Percentiles rank a stretch among this genome's conserved stretches.
phyloP scores from a whole-genome alignment of 2,329 filamentous ascomycete species.

The Scorias spongiosa region DNA sequence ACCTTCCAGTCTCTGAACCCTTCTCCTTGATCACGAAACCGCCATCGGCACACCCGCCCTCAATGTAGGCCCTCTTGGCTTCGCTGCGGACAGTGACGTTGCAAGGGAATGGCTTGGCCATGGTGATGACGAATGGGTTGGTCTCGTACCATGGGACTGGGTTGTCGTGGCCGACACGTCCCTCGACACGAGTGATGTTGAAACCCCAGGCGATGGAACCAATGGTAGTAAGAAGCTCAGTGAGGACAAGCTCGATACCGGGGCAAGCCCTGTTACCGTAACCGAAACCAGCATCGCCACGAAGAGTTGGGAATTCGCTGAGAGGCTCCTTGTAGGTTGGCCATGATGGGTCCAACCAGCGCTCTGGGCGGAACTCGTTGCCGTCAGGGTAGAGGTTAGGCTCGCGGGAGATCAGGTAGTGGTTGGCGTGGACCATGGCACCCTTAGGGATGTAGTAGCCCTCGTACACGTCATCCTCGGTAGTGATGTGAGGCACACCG shows the following conservation, averaged over 20 bases:
- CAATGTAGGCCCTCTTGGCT: slow-evolving; percentile 16
- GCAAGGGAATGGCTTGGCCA: slow-evolving; percentile 18
- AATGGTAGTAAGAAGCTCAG: slow-evolving; percentile 17
- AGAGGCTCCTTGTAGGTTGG: slow-evolving; percentile 23
- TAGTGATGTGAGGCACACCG: slow-evolving; percentile 21
- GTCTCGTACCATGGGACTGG: slow-evolving; percentile 20
- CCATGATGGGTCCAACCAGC: slow-evolving; percentile 19
- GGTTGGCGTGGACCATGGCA: slow-evolving; percentile 14
- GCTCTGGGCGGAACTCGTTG: slow-evolving; percentile 19
- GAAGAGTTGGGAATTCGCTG: slow-evolving; percentile 20
- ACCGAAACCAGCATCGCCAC: slow-evolving; percentile 18
- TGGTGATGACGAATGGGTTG: slow-evolving; percentile 20
- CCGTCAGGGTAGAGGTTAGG: slow-evolving; percentile 14
- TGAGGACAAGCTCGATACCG: slow-evolving; percentile 19
- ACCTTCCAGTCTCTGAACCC: neutral
- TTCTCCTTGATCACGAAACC: slow-evolving; percentile 1
- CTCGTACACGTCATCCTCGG: slow-evolving; percentile 21
- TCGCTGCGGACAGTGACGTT: slow-evolving; percentile 16
- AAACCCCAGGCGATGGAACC: slow-evolving; percentile 18
- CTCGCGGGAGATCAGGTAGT: slow-evolving; percentile 5
- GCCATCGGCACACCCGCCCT: slow-evolving; percentile 11
- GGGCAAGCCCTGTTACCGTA: slow-evolving; percentile 21
- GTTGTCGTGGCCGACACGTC: slow-evolving; percentile 9
- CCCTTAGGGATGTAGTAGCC: slow-evolving; percentile 24
- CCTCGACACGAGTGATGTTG: slow-evolving; percentile 10